phyloP scores from a whole-genome alignment of 2,329 filamentous ascomycete species.

The Penicillium sp. region DNA sequence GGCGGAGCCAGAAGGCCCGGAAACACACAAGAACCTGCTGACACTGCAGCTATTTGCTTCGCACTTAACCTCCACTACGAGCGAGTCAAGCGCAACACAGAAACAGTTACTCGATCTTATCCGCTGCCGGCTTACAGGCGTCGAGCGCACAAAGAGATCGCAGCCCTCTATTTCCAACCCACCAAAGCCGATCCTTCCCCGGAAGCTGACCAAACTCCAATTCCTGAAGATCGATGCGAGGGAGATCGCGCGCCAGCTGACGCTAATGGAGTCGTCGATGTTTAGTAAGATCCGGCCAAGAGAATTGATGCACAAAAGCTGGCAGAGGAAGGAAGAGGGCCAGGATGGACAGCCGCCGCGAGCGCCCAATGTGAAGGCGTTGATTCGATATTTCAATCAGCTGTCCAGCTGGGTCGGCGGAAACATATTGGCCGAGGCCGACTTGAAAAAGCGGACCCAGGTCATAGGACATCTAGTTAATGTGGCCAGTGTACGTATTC shows the following conservation, averaged over 20 bases:
- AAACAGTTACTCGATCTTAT: conserved; percentile 77
- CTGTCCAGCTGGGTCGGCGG: conserved; percentile 97
- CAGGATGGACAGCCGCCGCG: conserved; percentile 64
- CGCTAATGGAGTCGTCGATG: conserved; percentile 87
- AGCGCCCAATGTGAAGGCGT: conserved; percentile 86
- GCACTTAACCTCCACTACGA: not conserved
- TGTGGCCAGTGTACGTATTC: conserved; percentile 74
- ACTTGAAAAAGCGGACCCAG: conserved; percentile 88
- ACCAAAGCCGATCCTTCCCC: conserved; percentile 85
- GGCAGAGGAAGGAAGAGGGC: conserved; percentile 79
- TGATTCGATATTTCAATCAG: conserved; percentile 95
- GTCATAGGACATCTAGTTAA: conserved; percentile 96
- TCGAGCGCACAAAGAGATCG: conserved; percentile 41
- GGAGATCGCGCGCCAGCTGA: conserved; percentile 91
- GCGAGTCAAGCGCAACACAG: not conserved
- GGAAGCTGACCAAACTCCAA: conserved; percentile 97
- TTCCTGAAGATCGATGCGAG: conserved; percentile 91
- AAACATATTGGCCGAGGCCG: conserved; percentile 89
- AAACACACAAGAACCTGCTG: not conserved
- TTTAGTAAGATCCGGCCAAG: conserved; percentile 91
- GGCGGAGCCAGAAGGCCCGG: conserved; percentile 75
- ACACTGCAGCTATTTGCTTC: not conserved
- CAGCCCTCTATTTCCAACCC: conserved; percentile 79
- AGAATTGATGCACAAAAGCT: conserved; percentile 93
- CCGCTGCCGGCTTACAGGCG: conserved; percentile 58